These are phyloP conservation scores for Monosporascus cannonballus DNA, from an alignment of 2,329 filamentous ascomycete species.

Conservation along the genomic window DNA sequence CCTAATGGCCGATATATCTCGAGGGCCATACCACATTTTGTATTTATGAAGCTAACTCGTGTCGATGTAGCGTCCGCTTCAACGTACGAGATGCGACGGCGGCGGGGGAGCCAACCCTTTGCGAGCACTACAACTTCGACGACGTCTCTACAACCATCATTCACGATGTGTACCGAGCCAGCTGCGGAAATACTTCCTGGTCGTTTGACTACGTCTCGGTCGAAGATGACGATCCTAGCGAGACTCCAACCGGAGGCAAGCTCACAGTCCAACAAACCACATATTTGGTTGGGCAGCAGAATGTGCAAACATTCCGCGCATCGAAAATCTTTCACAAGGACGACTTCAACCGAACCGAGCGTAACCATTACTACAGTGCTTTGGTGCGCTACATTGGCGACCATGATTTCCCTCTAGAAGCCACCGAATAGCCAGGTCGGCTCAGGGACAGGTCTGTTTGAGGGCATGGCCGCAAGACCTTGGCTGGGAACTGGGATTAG, in stretches of 20 bases:
- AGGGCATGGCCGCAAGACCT: too few relatives aligned
- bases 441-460: too few relatives aligned
- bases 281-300: not conserved
- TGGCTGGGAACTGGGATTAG: not conserved
- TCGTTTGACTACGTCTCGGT: not conserved
- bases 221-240: not conserved
- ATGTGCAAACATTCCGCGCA: not conserved
- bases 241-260: not conserved
- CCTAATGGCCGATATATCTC: not conserved
- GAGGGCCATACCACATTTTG: not conserved
- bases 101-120: not conserved
- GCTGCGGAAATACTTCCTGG: not conserved
- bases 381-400: not conserved
- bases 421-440: too few relatives aligned
- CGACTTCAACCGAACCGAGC: not conserved
- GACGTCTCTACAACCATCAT: not conserved
- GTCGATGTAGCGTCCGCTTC: not conserved
- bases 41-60: not conserved
- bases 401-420: not conserved
- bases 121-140: not conserved
- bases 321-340: not conserved
- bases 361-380: not conserved
- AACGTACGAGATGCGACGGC: not conserved
- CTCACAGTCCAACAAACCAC: not conserved
- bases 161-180: not conserved